Evolutionary conservation across 208 protist species (phyloP).

Genomic region (Phytomonas francai): DNA sequence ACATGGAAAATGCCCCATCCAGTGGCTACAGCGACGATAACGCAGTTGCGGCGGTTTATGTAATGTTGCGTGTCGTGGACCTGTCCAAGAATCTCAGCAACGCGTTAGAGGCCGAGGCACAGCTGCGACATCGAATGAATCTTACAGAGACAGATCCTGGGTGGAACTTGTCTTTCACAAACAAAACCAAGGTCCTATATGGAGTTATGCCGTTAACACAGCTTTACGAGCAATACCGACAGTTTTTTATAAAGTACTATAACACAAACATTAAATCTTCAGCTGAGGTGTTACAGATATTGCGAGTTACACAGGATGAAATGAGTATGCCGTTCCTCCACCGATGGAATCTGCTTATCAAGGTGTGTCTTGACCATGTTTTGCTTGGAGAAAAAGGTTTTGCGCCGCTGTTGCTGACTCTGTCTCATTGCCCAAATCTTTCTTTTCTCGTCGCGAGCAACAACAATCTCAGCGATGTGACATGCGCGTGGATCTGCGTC

Average conservation of each 20-base stretch:
- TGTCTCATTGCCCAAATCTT: constrained; percentile 61
- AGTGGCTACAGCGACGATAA: constrained; percentile 11
- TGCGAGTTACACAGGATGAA: constrained; percentile 18
- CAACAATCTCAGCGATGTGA: constrained; percentile 60
- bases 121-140: constrained; percentile 20
- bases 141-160: constrained; percentile 15
- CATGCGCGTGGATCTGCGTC: constrained; percentile 46
- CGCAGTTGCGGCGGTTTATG: constrained; percentile 24
- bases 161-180: constrained; percentile 18
- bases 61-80: constrained; percentile 67
- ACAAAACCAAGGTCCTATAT: constrained; percentile 34
- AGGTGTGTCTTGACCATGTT: constrained; percentile 34
- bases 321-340: constrained; percentile 30
- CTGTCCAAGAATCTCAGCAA: constrained; percentile 39
- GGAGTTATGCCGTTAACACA: constrained; percentile 53
- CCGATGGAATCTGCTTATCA: constrained; percentile 50
- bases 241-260: constrained; percentile 39
- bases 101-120: constrained; percentile 32
- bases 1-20: neutral
- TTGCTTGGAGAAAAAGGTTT: constrained; percentile 62
- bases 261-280: constrained; percentile 29
- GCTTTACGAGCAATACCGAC: constrained; percentile 58
- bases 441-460: constrained; percentile 36
- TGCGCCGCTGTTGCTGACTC: constrained; percentile 56
- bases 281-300: constrained; percentile 25